Conservation (phyloP, 805 yeast genomes). For the Ogataea methylovora region DNA sequence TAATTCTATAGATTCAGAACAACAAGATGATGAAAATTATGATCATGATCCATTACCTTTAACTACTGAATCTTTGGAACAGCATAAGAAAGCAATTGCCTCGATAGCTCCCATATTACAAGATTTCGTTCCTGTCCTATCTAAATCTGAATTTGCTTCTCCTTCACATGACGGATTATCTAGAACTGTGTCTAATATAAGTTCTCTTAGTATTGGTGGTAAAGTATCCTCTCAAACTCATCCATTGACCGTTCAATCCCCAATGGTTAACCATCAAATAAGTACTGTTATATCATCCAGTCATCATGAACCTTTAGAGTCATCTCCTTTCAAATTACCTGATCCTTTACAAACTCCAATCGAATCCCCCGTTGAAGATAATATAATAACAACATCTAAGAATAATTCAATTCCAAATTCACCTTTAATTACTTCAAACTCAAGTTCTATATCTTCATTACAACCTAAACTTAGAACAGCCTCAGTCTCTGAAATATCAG, state of each 20-base stretch:
- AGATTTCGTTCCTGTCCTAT: constrained; percentile 68
- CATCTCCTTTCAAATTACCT: no score
- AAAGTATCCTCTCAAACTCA: no score
- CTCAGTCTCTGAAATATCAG: constrained; percentile 31
- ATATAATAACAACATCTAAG: background rate
- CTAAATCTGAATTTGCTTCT: constrained; percentile 30
- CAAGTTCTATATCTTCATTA: background rate
- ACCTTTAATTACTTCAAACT: background rate
- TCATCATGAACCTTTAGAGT: no score
- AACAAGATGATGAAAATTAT: no score
- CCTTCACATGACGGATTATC: constrained; percentile 24
- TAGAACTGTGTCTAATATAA: constrained; percentile 23
- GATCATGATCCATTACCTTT: constrained; percentile 17
- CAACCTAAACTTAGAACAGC: constrained; percentile 18
- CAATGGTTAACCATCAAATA: no score
- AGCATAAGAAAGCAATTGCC: constrained; percentile 57
- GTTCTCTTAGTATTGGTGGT: constrained; percentile 21
- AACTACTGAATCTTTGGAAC: constrained; percentile 24
- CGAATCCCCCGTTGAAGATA: background rate
- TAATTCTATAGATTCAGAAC: no score
- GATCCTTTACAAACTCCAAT: background rate
- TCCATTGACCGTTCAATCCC: no score
- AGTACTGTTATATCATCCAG: no score
- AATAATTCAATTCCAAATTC: background rate
- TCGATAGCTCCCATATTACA: constrained; percentile 68